Conservation (phyloP, 2,329 filamentous ascomycete species). For the Paramyrothecium roridum region DNA sequence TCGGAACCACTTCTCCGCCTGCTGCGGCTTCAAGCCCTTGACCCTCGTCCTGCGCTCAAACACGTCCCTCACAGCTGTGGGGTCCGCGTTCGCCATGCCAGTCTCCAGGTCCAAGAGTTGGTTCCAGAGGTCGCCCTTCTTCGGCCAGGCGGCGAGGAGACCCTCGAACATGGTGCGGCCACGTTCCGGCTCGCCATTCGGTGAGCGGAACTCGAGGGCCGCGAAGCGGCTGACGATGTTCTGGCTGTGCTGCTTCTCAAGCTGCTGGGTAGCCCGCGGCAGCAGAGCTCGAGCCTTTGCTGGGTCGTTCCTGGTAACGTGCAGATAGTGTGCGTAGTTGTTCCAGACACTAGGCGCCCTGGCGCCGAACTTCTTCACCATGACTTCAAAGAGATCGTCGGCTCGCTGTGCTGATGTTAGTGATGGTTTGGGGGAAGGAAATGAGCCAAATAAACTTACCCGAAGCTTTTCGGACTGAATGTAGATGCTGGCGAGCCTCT, state of each 20-base stretch:
- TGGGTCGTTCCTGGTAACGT: conserved; percentile 67
- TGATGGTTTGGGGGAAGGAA: neutral
- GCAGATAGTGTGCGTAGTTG: conserved; percentile 93
- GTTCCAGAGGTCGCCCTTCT: conserved; percentile 90
- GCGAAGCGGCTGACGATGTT: conserved; percentile 84
- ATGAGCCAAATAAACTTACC: conserved; percentile 48
- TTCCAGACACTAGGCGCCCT: conserved; percentile 79
- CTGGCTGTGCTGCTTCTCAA: conserved; percentile 62
- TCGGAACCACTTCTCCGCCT: conserved; percentile 86
- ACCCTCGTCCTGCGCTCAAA: conserved; percentile 76
- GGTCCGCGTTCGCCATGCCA: conserved; percentile 52
- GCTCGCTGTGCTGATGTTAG: conserved; percentile 64
- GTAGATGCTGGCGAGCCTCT: conserved; percentile 89
- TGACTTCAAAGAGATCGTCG: conserved; percentile 79
- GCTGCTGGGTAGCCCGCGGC: conserved; percentile 77
- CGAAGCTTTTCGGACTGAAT: conserved; percentile 84
- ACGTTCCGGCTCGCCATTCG: conserved; percentile 80
- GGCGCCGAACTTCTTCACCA: conserved; percentile 86
- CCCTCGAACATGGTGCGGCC: conserved; percentile 94
- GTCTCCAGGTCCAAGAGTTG: conserved; percentile 85
- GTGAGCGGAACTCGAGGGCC: conserved; percentile 83
- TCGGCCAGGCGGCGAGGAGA: conserved; percentile 78
- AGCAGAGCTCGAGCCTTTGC: conserved; percentile 77
- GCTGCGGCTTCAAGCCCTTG: conserved; percentile 73
- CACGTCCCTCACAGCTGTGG: conserved; percentile 63